Evolutionary conservation across 2,329 filamentous ascomycete genomes (phyloP), one percentile per base, ranked within the genome.

Genomic region (Bretziella fagacearum): DNA sequence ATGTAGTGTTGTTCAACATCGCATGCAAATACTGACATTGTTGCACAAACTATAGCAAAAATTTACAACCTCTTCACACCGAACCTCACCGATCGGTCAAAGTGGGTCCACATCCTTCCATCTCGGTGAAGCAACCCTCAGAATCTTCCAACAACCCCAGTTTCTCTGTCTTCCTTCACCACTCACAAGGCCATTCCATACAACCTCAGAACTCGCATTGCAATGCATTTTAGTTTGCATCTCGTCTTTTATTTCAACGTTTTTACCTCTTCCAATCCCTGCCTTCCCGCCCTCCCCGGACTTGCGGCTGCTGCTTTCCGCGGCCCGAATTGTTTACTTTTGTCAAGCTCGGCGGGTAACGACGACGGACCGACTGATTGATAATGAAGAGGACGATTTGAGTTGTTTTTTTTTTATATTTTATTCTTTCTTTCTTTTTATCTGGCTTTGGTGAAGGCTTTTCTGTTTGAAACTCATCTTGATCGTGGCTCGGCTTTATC

Each of bases 321-420:
- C 36, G 13, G 18, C 17, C 17, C 7, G 2, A 8, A 30, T 30
- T n/a, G 8, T 4, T 4, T 30, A 8, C 8, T 10, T 13, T 13
- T 30, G 10, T n/a, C 27, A 3, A 10, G 20, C 17, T 3, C 17
- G 13, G 11, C 17, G 8, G 7, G 33, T 13, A 15, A n/a, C 39
- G 20, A 43, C 40, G 26, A 43, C 40, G 26, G 25, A 8, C 40
- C 8, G 40, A 30, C 40, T 43, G 40, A 43, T 43, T 43, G 40
- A 43, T 43, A 43, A 43, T n/a, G 18, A 43, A 25, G 23, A 15
- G n/a, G 13, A 33, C 4, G 15, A 8, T 29, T 17, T 30, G 25
- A 30, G 29, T 43, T n/a, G 25, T 6, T 43, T 30, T 6, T n/a
- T 30, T 7, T 22, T 23, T 22, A 22, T 25, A 10, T 41, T 22